Evolutionary conservation across 2,329 filamentous ascomycete species (phyloP).

Genomic region (Teratosphaeria zuluensis): DNA sequence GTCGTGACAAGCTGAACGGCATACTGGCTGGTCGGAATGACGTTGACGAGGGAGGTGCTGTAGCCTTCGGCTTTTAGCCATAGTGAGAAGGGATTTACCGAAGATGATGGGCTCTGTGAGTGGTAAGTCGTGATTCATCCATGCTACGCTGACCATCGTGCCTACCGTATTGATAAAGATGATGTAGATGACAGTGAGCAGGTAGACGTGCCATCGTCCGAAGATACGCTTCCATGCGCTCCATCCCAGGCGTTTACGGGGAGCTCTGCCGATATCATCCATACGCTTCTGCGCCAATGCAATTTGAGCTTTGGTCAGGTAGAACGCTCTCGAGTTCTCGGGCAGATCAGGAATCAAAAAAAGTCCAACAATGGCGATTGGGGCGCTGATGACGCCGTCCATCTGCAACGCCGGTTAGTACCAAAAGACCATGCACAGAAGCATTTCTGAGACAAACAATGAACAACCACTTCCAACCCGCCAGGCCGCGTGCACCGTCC

Average conservation of each 20-base stretch:
- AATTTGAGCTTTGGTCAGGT: conserved; percentile 35
- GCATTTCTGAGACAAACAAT: conserved; percentile 19
- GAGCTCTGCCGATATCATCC: not conserved
- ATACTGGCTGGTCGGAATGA: conserved; percentile 41
- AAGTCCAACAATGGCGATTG: conserved; percentile 42
- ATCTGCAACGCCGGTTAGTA: conserved; percentile 17
- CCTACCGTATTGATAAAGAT: conserved; percentile 48
- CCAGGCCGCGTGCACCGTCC: conserved; percentile 28
- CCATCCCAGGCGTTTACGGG: not conserved
- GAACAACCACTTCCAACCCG: conserved; percentile 45
- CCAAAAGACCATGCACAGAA: no score
- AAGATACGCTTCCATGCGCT: conserved; percentile 36
- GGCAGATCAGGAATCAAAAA: conserved; percentile 42
- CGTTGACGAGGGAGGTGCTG: conserved; percentile 46
- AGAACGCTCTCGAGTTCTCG: conserved; percentile 41
- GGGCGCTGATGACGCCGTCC: conserved; percentile 45
- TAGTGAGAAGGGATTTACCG: conserved; percentile 33
- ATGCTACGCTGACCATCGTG: not conserved
- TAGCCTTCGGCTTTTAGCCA: conserved; percentile 35
- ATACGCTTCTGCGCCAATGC: conserved; percentile 40
- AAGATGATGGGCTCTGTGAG: conserved; percentile 44
- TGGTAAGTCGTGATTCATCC: conserved; percentile 27
- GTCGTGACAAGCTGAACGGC: conserved; percentile 51
- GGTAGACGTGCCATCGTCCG: conserved; percentile 55
- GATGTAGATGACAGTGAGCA: conserved; percentile 49